These are phyloP conservation scores for Hortaea sp. DNA, from an alignment of 2,329 filamentous ascomycete genomes.

Conservation along the genomic window DNA sequence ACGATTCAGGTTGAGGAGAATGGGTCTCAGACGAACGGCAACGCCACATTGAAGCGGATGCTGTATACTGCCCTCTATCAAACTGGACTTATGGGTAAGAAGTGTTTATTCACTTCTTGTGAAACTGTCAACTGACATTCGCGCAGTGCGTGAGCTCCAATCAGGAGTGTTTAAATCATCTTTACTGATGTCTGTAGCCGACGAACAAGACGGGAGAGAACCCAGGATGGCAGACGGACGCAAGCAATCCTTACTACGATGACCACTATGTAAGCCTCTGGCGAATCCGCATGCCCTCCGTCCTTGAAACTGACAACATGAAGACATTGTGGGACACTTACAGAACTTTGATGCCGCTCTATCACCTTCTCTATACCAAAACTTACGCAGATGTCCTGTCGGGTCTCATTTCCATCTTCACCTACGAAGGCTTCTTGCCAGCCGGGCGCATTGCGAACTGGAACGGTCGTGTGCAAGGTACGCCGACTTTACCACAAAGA, in stretches of 20 bases:
- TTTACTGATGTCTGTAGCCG: background rate
- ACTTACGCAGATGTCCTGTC: background rate
- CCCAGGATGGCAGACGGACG: background rate
- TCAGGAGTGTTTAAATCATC: background rate
- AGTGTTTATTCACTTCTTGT: no score
- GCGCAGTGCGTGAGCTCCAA: background rate
- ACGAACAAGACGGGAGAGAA: conserved; percentile 2
- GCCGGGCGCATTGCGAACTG: background rate
- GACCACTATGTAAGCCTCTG: background rate
- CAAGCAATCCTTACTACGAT: background rate
- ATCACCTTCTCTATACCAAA: background rate
- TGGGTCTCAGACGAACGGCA: background rate
- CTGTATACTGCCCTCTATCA: background rate
- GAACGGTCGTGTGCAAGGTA: background rate
- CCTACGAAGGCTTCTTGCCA: background rate
- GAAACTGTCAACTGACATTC: no score
- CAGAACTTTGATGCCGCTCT: background rate
- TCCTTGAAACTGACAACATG: no score
- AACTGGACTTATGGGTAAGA: background rate
- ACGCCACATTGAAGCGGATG: background rate
- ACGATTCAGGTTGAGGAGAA: conserved; percentile 28
- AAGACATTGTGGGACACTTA: background rate
- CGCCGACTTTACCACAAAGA: conserved; percentile 43
- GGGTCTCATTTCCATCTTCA: background rate
- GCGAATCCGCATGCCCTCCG: no score